Conservation (phyloP, 805 yeast genomes). For the Starmerella lactis-condensi region DNA sequence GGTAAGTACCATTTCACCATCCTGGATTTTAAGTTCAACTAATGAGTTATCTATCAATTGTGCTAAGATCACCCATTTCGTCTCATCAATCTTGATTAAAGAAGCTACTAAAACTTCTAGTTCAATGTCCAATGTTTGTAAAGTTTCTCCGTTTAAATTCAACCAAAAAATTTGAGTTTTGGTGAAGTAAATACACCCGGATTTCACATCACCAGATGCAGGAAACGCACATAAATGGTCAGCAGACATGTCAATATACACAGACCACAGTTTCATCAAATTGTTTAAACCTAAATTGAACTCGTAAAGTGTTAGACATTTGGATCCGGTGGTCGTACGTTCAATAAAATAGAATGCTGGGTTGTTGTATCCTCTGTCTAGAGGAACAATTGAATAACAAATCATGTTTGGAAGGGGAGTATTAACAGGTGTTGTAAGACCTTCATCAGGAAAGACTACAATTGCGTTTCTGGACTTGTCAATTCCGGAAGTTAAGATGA, state of each 20-base stretch:
- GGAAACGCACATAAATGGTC: slow-evolving; percentile 50
- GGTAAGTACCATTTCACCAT: too few species aligned
- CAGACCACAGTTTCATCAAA: slow-evolving; percentile 36
- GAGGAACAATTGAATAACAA: slow-evolving; percentile 35
- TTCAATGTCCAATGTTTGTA: too few species aligned
- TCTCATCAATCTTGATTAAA: too few species aligned
- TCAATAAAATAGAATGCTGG: slow-evolving; percentile 77
- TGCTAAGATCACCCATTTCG: too few species aligned
- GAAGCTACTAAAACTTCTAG: too few species aligned
- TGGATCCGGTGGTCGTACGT: slow-evolving; percentile 26
- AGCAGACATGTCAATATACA: too few species aligned
- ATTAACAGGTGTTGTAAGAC: not conserved
- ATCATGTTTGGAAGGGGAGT: slow-evolving; percentile 20
- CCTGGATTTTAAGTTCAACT: too few species aligned
- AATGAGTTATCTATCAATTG: too few species aligned
- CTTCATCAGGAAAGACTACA: slow-evolving; percentile 28
- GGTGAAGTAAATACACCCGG: slow-evolving; percentile 51
- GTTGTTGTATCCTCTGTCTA: slow-evolving; percentile 65
- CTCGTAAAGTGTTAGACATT: slow-evolving; percentile 48
- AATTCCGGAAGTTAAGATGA: slow-evolving; percentile 48
- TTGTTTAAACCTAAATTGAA: slow-evolving; percentile 74
- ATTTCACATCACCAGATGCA: slow-evolving; percentile 48
- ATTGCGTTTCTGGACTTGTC: slow-evolving; percentile 59
- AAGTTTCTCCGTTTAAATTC: too few species aligned
- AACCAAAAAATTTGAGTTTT: too few species aligned